Conservation (phyloP, 306 rosid species). For the Cicer yamashitae region DNA sequence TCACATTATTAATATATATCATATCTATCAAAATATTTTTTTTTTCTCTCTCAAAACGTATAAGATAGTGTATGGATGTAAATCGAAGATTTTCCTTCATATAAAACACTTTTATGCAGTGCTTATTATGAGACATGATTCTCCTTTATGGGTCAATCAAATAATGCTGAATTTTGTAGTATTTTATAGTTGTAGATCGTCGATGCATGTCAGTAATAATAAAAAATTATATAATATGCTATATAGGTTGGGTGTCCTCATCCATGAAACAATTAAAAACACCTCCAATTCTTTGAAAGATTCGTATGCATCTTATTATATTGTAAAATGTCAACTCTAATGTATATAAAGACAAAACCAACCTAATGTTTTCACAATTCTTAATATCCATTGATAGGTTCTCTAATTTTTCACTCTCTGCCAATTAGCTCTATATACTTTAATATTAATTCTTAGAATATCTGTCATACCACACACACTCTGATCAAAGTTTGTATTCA, state of each 20-base stretch:
- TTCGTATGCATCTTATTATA: conserved; percentile 46
- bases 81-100: not conserved
- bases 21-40: too few relatives aligned
- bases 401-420: conserved; percentile 32
- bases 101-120: conserved; percentile 7
- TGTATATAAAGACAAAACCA: conserved; percentile 50
- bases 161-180: conserved; percentile 41
- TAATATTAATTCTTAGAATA: conserved; percentile 45
- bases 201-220: conserved; percentile 35
- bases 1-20: too few relatives aligned
- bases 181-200: conserved; percentile 46
- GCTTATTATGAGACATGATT: conserved; percentile 57
- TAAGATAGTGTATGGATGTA: too few relatives aligned
- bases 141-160: conserved; percentile 53
- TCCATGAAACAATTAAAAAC: conserved; percentile 50
- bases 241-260: conserved; percentile 54
- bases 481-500: conserved; percentile 41
- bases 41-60: too few relatives aligned
- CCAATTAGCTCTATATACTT: conserved; percentile 25
- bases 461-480: conserved; percentile 38
- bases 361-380: conserved; percentile 38
- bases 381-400: conserved; percentile 43
- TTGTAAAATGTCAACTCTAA: conserved; percentile 51
- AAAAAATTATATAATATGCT: conserved; percentile 37
- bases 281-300: conserved; percentile 54